These are phyloP conservation scores for Clonostachys sp. DNA, from an alignment of 2,329 filamentous ascomycete genomes.

Conservation along the genomic window DNA sequence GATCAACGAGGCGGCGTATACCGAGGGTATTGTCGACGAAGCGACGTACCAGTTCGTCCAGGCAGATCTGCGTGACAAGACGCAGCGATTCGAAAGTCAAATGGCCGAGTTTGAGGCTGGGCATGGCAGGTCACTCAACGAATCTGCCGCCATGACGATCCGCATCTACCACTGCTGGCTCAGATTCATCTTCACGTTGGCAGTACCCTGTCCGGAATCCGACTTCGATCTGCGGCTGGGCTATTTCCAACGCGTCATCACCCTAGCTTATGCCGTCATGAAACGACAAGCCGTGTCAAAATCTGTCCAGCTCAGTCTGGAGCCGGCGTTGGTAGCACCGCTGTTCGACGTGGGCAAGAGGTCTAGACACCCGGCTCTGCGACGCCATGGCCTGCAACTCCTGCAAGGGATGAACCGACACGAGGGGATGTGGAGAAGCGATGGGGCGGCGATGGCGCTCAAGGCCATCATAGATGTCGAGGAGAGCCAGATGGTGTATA, in stretches of 20 bases:
- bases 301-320: slow-evolving; percentile 14
- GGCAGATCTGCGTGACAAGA: neutral
- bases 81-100: neutral
- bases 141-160: slow-evolving; percentile 6
- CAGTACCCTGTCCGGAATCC: neutral
- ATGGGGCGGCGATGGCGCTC: slow-evolving; percentile 7
- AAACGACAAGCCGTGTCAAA: neutral
- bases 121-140: no score
- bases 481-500: slow-evolving; percentile 1
- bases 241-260: slow-evolving; percentile 18
- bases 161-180: slow-evolving; percentile 20
- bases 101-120: neutral
- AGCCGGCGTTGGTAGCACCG: slow-evolving; percentile 22
- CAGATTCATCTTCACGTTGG: slow-evolving; percentile 6
- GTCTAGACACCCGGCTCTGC: slow-evolving; percentile 20
- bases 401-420: neutral
- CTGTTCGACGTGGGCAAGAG: slow-evolving; percentile 16
- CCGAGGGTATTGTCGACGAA: neutral
- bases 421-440: slow-evolving; percentile 19
- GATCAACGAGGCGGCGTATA: slow-evolving; percentile 1
- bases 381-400: slow-evolving; percentile 10
- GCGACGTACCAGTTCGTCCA: neutral
- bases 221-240: slow-evolving; percentile 14
- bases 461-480: slow-evolving; percentile 9
- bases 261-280: slow-evolving; percentile 1